These are phyloP conservation scores for Ceratobasidium sp. DNA, from an alignment of 1,284 basidiomycete species.

Conservation along the genomic window DNA sequence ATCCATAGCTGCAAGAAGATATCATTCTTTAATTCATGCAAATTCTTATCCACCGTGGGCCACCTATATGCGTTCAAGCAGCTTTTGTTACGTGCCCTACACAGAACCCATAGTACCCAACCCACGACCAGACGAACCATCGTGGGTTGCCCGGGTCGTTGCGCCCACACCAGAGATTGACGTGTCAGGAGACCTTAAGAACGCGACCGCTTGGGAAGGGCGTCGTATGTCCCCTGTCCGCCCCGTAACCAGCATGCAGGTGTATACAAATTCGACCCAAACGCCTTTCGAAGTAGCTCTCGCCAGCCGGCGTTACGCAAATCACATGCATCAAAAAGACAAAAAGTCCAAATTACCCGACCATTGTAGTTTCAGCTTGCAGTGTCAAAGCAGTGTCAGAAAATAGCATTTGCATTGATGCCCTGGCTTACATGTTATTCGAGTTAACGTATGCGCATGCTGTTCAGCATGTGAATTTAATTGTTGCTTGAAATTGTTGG, in stretches of 20 bases:
- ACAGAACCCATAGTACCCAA: background rate
- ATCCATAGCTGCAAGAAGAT: background rate
- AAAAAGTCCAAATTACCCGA: too few species aligned
- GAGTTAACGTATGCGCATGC: too few species aligned
- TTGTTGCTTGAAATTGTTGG: too few species aligned
- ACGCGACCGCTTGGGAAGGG: background rate
- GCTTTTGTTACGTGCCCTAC: constrained; percentile 13
- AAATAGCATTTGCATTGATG: too few species aligned
- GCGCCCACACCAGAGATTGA: background rate
- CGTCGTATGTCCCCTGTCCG: background rate
- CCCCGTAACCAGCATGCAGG: background rate
- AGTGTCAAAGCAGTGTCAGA: too few species aligned
- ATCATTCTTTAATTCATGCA: background rate
- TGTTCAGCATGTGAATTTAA: too few species aligned
- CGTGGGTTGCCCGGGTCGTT: constrained; percentile 3
- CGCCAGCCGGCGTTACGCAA: too few species aligned
- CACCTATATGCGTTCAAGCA: constrained; percentile 37
- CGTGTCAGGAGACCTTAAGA: constrained; percentile 5
- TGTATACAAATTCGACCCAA: background rate
- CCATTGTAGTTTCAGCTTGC: too few species aligned
- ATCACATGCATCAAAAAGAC: too few species aligned
- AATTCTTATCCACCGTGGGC: constrained; percentile 21
- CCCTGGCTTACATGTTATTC: too few species aligned
- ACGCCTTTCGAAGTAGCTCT: constrained; percentile 6
- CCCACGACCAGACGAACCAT: background rate